A percentile compares a stretch with the other conserved stretches of the same genome.
Evolutionary conservation across 179 eudicot genomes (phyloP).

Genomic region (Silene coronaria): DNA sequence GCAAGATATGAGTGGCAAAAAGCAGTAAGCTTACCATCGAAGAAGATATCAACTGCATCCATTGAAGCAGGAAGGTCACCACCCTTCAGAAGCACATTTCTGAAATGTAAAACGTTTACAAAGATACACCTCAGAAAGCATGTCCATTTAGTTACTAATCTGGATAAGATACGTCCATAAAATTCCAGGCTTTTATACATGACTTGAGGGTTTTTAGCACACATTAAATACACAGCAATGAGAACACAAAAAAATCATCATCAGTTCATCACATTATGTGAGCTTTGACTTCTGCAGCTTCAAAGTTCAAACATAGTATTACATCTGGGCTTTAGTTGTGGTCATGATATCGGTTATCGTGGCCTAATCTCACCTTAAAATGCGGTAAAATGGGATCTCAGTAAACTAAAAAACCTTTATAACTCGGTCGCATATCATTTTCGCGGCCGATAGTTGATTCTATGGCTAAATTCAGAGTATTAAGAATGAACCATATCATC

Average conservation of each 20-base stretch:
- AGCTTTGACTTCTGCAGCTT: too few relatives aligned
- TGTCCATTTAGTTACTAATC: background rate
- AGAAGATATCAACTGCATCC: conserved; percentile 86
- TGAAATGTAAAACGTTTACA: conserved; percentile 21
- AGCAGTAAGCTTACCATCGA: conserved; percentile 54
- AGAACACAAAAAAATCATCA: background rate
- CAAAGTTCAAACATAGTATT: too few relatives aligned
- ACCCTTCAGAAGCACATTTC: conserved; percentile 92
- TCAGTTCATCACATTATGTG: background rate
- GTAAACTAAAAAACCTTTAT: too few relatives aligned
- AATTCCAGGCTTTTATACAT: background rate
- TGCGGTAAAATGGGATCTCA: too few relatives aligned
- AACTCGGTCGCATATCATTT: too few relatives aligned
- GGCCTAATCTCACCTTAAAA: too few relatives aligned
- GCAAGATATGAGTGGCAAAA: background rate
- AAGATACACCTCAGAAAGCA: background rate
- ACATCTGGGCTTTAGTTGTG: too few relatives aligned
- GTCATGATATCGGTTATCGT: too few relatives aligned
- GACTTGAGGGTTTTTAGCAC: background rate
- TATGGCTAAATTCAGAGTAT: too few relatives aligned
- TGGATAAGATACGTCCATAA: background rate
- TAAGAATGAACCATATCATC: too few relatives aligned
- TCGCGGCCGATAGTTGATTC: too few relatives aligned
- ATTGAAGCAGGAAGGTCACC: conserved; percentile 69
- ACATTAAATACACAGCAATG: background rate